Conservation (phyloP, 495 filamentous ascomycete genomes). For the Penicillium roqueforti region DNA sequence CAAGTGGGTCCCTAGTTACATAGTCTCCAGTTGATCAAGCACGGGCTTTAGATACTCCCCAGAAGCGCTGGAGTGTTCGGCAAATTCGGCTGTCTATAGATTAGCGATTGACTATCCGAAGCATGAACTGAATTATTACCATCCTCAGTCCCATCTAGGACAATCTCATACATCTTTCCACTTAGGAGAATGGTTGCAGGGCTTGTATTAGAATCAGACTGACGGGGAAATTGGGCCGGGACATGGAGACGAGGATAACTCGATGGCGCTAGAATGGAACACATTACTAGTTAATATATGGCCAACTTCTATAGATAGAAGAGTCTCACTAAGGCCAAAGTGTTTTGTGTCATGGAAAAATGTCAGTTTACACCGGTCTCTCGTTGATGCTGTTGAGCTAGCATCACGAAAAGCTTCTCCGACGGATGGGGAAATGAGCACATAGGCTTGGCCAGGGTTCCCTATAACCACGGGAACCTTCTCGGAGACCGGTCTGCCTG, state of each 20-base stretch:
- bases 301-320: no score
- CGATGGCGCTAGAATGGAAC: slow-evolving; percentile 18
- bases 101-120: no score
- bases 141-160: slow-evolving; percentile 30
- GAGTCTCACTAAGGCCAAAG: slow-evolving; percentile 25
- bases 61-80: no score
- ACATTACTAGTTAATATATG: no score
- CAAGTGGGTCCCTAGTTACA: no score
- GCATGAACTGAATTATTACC: slow-evolving; percentile 9
- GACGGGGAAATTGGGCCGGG: slow-evolving; percentile 24
- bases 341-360: slow-evolving; percentile 33
- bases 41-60: no score
- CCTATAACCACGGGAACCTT: slow-evolving; percentile 29
- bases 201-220: slow-evolving; percentile 29
- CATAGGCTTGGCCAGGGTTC: slow-evolving; percentile 27
- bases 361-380: slow-evolving; percentile 31
- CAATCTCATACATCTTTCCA: slow-evolving; percentile 32
- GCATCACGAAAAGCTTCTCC: slow-evolving; percentile 28
- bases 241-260: slow-evolving; percentile 32
- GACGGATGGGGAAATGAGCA: slow-evolving; percentile 27
- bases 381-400: slow-evolving; percentile 20
- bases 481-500: slow-evolving; percentile 20
- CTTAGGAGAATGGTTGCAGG: slow-evolving; percentile 30
- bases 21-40: no score
- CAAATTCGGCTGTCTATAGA: no score